Conservation (phyloP, 108 stramenopile species). For the Discostella pseudostelligera region DNA sequence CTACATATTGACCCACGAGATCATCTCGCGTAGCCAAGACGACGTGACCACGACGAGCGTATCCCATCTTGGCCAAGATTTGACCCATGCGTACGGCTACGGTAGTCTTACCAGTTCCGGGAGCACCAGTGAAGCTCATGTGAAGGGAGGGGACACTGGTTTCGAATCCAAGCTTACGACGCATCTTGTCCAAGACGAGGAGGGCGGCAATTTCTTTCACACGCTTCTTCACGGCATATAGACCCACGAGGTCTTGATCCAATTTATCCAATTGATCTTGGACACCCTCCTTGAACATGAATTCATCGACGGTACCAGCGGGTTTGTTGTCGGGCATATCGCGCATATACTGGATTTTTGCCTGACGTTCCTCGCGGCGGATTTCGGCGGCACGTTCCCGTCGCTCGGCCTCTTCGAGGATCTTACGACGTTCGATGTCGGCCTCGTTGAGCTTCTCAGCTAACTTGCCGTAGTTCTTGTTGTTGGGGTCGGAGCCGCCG, state of each 20-base stretch:
- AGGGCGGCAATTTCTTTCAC: constrained; percentile 97
- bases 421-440: constrained; percentile 89
- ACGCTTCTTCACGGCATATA: constrained; percentile 92
- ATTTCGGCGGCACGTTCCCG: constrained; percentile 93
- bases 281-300: constrained; percentile 98
- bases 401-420: constrained; percentile 66
- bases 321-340: constrained; percentile 89
- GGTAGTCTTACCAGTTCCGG: constrained; percentile 98
- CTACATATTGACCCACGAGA: constrained; percentile 98
- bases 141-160: constrained; percentile 96
- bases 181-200: constrained; percentile 97
- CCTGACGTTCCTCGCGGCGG: constrained; percentile 81
- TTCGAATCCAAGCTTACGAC: constrained; percentile 96
- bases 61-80: constrained; percentile 98
- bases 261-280: constrained; percentile 95
- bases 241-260: constrained; percentile 92
- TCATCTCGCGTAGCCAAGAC: constrained; percentile 97
- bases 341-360: constrained; percentile 91
- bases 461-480: constrained; percentile 71
- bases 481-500: constrained; percentile 71
- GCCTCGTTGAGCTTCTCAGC: constrained; percentile 83
- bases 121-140: constrained; percentile 98
- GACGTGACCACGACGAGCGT: constrained; percentile 94
- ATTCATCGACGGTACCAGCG: constrained; percentile 94
- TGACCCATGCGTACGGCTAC: constrained; percentile 98